These are phyloP conservation scores for Sequoiadendron giganteum DNA, from an alignment of 75 land plant species.

Conservation along the genomic window DNA sequence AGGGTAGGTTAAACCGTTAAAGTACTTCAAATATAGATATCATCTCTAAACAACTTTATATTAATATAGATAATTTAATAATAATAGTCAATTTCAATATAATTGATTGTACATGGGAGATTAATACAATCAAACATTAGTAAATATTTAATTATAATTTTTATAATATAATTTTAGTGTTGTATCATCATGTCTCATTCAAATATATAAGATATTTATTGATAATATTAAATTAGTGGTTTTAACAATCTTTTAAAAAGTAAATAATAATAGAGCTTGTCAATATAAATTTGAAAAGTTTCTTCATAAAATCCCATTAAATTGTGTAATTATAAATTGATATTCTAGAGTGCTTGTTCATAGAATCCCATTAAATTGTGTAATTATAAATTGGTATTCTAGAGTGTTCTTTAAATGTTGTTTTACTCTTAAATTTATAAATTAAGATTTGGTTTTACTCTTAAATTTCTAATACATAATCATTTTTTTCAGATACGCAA, in stretches of 20 bases:
- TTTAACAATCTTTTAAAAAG: background rate
- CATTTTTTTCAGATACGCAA: constrained; percentile 30
- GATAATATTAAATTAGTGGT: background rate
- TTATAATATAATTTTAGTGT: background rate
- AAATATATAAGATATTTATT: background rate
- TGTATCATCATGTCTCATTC: background rate
- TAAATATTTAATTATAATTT: background rate
- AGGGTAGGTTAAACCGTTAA: no score
- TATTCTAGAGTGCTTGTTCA: no score
- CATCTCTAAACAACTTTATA: background rate
- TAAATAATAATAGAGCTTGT: background rate
- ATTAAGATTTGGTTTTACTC: background rate
- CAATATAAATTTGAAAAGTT: background rate
- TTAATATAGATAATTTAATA: background rate
- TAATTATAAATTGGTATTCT: background rate
- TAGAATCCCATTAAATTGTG: background rate
- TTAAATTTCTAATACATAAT: background rate
- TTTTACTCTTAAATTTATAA: background rate
- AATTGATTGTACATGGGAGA: background rate
- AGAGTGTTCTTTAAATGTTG: background rate
- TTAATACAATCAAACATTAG: background rate
- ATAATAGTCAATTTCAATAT: background rate
- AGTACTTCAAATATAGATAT: no score
- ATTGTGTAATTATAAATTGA: background rate
- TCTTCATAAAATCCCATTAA: no score